Evolutionary conservation across 805 yeast genomes (phyloP), one percentile per base, ranked within the genome.

Genomic region (Suhomyces pyralidae): DNA sequence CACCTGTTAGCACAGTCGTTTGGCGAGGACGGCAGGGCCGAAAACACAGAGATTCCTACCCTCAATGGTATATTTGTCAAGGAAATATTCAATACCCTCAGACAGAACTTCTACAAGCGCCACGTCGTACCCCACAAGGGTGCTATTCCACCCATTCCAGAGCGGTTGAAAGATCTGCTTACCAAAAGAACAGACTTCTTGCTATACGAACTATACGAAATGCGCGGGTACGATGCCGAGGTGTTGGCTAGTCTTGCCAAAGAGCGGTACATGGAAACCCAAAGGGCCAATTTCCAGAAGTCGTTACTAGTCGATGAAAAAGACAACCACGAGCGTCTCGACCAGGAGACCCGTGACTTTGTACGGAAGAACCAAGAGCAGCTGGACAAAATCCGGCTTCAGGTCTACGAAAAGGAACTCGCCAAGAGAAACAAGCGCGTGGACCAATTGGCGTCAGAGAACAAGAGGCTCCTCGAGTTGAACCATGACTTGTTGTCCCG

Each of bases 381-480:
- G n/a, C 62, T 55, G 51, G 62, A 61, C 20, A 50, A 54, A 32
- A 48, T 45, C 25, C 49, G 60, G 34, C 24, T 68, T 14, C 55
- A 58, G 32, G 48, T 58, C 4, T 60, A 61, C 43, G 61, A 66
- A 28, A 49, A 59, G 20, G 69, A 67, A 46, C 54, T 69, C 38
- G 53, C 49, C 5, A 62, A 58, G 45, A 61, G 55, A 51, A 60
- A 59, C 40, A 56, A 60, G 36, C 58, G 61, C 38, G 53, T 67
- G 40, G 63, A 64, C 8, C 58, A 57, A 14, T 52, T 69, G 45
- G 55, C 50, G 50, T 55, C 53, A 2, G 74, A 70, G 48, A 69
- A 69, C 49, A 67, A 63, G 52, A 53, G 63, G 43, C 53, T 70
- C 22, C 59, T 70, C 47, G 71, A 69, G 22, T 58, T 70, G 57